Evolutionary conservation across 257 asterid species (phyloP).

Genomic region (Solanum tarapatanum): DNA sequence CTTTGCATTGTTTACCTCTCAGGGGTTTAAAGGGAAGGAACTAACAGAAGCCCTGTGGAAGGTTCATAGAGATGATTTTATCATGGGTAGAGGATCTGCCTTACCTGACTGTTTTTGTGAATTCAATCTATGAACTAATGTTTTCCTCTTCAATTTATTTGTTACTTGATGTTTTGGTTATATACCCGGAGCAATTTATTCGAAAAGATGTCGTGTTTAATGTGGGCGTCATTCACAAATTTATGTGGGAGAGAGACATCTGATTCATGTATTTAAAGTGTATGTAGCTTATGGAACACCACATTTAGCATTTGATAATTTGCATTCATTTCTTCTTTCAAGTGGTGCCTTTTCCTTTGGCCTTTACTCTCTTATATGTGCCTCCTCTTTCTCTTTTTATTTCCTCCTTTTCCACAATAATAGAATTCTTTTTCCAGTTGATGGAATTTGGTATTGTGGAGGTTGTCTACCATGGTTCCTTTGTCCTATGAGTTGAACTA

Average conservation of each 20-base stretch:
- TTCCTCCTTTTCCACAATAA: background rate
- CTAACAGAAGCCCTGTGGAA: constrained; percentile 68
- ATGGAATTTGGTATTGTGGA: background rate
- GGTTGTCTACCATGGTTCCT: background rate
- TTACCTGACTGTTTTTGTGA: constrained; percentile 92
- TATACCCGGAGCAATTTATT: background rate
- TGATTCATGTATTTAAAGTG: background rate
- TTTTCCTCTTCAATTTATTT: background rate
- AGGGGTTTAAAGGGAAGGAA: constrained; percentile 43
- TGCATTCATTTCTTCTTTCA: background rate
- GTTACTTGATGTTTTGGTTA: background rate
- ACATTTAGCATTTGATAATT: background rate
- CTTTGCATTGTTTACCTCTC: constrained; percentile 43
- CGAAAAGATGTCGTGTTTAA: background rate
- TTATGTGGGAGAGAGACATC: background rate
- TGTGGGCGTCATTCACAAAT: background rate
- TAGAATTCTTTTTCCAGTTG: background rate
- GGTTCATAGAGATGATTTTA: constrained; percentile 78
- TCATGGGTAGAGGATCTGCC: constrained; percentile 85
- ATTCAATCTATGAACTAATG: constrained; percentile 24
- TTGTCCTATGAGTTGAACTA: background rate
- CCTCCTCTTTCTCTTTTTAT: background rate
- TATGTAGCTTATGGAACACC: background rate
- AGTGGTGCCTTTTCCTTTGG: background rate
- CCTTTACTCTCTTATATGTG: background rate